Conservation (phyloP, 1,284 basidiomycete genomes). For the Leccinum fallax region DNA sequence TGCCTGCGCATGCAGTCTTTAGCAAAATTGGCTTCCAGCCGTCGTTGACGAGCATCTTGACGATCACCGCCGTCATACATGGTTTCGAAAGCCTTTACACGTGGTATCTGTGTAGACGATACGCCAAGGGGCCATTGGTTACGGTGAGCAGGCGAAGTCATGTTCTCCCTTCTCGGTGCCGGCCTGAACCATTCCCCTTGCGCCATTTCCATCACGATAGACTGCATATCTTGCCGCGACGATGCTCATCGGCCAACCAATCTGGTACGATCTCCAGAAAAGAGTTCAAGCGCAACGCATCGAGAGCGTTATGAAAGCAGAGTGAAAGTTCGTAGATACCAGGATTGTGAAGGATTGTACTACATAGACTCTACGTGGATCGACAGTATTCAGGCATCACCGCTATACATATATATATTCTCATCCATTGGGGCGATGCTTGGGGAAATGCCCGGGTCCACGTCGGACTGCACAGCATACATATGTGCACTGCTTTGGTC, state of each 20-base stretch:
- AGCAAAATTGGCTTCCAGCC: constrained; percentile 24
- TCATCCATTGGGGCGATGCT: too few relatives aligned
- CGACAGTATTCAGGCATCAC: neutral
- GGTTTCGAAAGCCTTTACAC: constrained; percentile 56
- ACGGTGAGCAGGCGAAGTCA: constrained; percentile 48
- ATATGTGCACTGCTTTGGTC: too few relatives aligned
- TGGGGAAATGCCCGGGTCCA: too few relatives aligned
- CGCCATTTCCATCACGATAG: constrained; percentile 36
- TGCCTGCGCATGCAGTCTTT: constrained; percentile 18
- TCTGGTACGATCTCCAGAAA: constrained; percentile 52
- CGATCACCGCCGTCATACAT: constrained; percentile 41
- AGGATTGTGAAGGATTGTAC: neutral
- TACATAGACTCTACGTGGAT: neutral
- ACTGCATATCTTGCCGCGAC: constrained; percentile 52
- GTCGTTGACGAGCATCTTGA: constrained; percentile 1
- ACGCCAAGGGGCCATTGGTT: constrained; percentile 52
- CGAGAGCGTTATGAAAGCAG: constrained; percentile 71
- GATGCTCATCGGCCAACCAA: constrained; percentile 42
- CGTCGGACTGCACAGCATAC: too few relatives aligned
- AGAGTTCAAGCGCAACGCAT: constrained; percentile 68
- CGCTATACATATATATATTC: too few relatives aligned
- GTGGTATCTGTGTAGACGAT: constrained; percentile 52
- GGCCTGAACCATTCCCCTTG: neutral
- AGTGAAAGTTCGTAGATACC: constrained; percentile 29
- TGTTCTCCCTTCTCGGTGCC: constrained; percentile 5